These are phyloP conservation scores for Cardamine chenopodiifolia DNA, from an alignment of 345 rosid genomes.

Conservation along the genomic window DNA sequence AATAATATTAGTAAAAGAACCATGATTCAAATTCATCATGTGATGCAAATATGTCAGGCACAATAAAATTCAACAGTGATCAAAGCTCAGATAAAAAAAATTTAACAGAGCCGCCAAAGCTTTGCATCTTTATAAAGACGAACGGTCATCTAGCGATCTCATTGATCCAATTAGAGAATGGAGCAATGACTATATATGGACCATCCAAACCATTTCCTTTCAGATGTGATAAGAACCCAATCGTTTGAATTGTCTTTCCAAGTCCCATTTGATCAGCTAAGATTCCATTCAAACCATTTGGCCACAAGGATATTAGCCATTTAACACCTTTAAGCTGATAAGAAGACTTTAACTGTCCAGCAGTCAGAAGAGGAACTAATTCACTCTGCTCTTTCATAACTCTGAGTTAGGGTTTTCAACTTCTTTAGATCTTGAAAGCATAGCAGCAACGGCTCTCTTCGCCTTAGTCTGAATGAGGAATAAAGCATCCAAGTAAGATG, in stretches of 20 bases:
- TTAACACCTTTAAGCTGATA: constrained; percentile 97
- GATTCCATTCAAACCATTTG: constrained; percentile 94
- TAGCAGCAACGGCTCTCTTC: constrained; percentile 89
- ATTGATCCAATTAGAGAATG: constrained; percentile 93
- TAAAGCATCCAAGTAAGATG: not conserved
- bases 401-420: constrained; percentile 46
- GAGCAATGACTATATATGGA: constrained; percentile 90
- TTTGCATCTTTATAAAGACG: constrained; percentile 5
- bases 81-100: constrained; percentile 76
- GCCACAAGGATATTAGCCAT: constrained; percentile 96
- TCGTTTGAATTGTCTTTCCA: constrained; percentile 96
- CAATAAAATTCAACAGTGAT: constrained; percentile 91
- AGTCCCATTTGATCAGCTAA: constrained; percentile 99
- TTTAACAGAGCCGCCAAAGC: not conserved
- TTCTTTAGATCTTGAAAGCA: constrained; percentile 81
- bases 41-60: constrained; percentile 92
- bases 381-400: constrained; percentile 77
- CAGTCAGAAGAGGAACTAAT: constrained; percentile 83
- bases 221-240: constrained; percentile 85
- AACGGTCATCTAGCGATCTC: constrained; percentile 68
- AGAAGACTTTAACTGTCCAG: constrained; percentile 82
- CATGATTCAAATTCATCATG: constrained; percentile 93
- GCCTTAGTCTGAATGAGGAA: constrained; percentile 61
- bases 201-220: constrained; percentile 88
- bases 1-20: not conserved